Conservation (phyloP, 2,329 filamentous ascomycete genomes). For the Magnaporthiopsis incrustans region DNA sequence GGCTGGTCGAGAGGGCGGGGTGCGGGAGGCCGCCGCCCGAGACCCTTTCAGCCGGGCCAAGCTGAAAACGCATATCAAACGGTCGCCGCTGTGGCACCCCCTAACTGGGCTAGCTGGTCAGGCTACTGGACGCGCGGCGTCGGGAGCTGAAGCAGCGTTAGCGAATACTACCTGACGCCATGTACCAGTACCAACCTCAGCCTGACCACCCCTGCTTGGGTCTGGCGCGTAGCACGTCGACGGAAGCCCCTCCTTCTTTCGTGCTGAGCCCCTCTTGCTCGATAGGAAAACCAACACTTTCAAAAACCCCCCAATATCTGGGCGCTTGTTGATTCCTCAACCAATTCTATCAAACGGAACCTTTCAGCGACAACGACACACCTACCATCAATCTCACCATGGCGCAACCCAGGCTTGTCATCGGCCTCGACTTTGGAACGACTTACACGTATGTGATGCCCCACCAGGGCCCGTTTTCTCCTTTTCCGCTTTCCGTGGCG, state of each 20-base stretch:
- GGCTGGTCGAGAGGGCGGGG: too few species aligned
- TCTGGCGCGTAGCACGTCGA: too few species aligned
- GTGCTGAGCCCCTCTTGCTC: neutral
- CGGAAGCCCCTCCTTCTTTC: neutral
- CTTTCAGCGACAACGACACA: neutral
- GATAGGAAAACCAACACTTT: neutral
- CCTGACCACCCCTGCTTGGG: neutral
- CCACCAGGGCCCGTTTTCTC: neutral
- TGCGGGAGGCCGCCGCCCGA: too few species aligned
- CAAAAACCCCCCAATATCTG: neutral
- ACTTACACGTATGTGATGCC: constrained; percentile 9
- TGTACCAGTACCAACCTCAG: neutral
- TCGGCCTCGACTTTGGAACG: constrained; percentile 13
- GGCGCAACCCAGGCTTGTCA: constrained; percentile 9
- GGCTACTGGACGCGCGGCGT: neutral
- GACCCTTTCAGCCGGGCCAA: neutral
- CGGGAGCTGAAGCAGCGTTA: neutral
- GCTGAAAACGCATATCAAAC: neutral
- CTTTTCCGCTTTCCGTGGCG: too few species aligned
- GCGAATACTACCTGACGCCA: neutral
- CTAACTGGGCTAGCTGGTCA: neutral
- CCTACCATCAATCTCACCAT: neutral
- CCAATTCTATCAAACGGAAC: neutral
- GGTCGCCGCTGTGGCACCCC: neutral
- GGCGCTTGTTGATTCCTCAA: neutral